Evolutionary conservation across 805 yeast genomes (phyloP).

Genomic region (Metschnikowia henanensis): DNA sequence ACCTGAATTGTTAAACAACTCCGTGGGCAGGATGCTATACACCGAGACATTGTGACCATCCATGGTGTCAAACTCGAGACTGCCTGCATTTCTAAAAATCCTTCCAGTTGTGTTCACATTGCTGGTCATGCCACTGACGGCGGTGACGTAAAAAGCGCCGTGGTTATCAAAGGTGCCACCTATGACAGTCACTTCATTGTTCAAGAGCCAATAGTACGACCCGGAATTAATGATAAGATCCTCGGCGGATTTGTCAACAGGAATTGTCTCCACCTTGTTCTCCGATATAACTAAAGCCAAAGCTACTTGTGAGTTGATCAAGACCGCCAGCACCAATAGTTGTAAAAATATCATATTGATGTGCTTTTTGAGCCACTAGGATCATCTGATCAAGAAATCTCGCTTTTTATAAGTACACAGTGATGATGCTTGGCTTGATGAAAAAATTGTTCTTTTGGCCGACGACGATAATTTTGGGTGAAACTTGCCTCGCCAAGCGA

Average conservation of each 20-base stretch:
- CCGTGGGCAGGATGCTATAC: constrained; percentile 15
- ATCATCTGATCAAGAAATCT: too few relatives aligned
- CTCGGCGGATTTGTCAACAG: background rate
- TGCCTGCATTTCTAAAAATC: constrained; percentile 17
- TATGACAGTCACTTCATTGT: constrained; percentile 5
- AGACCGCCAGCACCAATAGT: too few relatives aligned
- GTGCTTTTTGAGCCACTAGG: too few relatives aligned
- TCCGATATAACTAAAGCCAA: background rate
- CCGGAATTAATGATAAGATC: constrained; percentile 2
- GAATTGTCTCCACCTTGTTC: background rate
- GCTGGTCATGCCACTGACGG: background rate
- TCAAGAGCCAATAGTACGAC: constrained; percentile 6
- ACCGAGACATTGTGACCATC: constrained; percentile 19
- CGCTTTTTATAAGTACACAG: too few relatives aligned
- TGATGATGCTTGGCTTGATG: too few relatives aligned
- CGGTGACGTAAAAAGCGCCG: constrained; percentile 8
- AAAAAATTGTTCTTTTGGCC: too few relatives aligned
- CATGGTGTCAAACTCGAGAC: constrained; percentile 22
- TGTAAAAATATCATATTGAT: too few relatives aligned
- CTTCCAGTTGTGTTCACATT: background rate
- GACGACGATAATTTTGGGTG: too few relatives aligned
- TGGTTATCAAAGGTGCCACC: constrained; percentile 5
- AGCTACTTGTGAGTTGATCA: background rate
- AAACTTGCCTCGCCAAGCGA: too few relatives aligned
- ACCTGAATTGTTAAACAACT: constrained; percentile 24